Conservation (phyloP, 1,284 basidiomycete species). For the Pisolithus thermaeus region DNA sequence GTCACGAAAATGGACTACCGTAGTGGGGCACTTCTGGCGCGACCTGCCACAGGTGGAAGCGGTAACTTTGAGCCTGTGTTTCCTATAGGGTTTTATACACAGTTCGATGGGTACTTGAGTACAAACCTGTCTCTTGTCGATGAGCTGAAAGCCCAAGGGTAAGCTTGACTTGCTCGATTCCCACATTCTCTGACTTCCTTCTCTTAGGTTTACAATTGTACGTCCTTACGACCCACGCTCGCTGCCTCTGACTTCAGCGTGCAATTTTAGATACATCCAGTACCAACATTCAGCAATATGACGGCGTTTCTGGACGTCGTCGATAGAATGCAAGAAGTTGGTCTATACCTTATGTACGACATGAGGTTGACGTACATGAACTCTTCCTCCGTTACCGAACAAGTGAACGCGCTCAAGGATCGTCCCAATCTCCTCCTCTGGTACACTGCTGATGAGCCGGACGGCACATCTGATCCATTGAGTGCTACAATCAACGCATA, state of each 20-base stretch:
- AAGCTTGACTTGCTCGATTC: conserved; percentile 4
- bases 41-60: conserved; percentile 41
- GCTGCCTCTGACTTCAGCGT: conserved; percentile 1
- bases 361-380: conserved; percentile 68
- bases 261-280: conserved; percentile 48
- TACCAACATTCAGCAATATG: conserved; percentile 56
- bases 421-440: conserved; percentile 66
- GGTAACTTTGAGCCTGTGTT: conserved; percentile 56
- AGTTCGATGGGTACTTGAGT: conserved; percentile 52
- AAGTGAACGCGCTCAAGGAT: conserved; percentile 62
- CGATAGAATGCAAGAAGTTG: conserved; percentile 65
- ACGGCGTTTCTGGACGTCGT: conserved; percentile 52
- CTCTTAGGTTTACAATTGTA: conserved; percentile 29
- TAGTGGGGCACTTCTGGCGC: conserved; percentile 61
- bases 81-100: conserved; percentile 71
- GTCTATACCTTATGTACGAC: conserved; percentile 72
- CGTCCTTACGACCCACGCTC: conserved; percentile 3
- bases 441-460: conserved; percentile 76
- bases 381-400: conserved; percentile 50
- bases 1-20: conserved; percentile 69
- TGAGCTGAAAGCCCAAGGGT: conserved; percentile 61
- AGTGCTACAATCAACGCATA: conserved; percentile 53
- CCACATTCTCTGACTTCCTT: conserved; percentile 2
- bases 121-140: conserved; percentile 51
- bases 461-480: conserved; percentile 62